Evolutionary conservation across 1,284 basidiomycete species (phyloP).

Genomic region (Marasmius oreades): DNA sequence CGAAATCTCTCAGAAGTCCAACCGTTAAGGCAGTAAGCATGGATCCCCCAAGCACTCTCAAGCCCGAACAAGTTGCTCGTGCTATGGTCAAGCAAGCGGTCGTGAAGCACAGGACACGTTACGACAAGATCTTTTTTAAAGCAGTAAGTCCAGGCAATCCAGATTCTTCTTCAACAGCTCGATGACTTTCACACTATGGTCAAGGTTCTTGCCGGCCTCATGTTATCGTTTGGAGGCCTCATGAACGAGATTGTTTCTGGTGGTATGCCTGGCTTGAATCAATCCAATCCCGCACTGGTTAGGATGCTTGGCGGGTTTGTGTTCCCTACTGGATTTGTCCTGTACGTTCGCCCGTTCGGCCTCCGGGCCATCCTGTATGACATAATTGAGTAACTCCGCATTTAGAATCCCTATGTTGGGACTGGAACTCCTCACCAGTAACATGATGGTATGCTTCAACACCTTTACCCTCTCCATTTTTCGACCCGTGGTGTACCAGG

Average conservation of each 20-base stretch:
- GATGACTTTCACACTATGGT: not conserved
- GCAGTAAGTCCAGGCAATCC: constrained; percentile 42
- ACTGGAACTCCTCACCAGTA: constrained; percentile 67
- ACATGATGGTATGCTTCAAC: constrained; percentile 59
- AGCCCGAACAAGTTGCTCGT: constrained; percentile 55
- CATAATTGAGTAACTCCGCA: not conserved
- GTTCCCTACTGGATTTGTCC: constrained; percentile 72
- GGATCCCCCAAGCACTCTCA: constrained; percentile 49
- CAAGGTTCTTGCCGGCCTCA: constrained; percentile 63
- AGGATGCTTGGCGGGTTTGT: constrained; percentile 65
- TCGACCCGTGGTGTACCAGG: constrained; percentile 31
- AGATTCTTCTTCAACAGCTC: not conserved
- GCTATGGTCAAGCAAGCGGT: constrained; percentile 55
- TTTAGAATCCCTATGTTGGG: constrained; percentile 68
- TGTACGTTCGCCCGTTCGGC: constrained; percentile 37
- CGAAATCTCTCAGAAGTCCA: not conserved
- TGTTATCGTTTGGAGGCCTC: constrained; percentile 72
- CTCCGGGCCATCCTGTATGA: not conserved
- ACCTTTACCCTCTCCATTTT: not conserved
- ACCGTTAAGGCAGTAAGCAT: constrained; percentile 4
- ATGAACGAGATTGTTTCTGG: constrained; percentile 57
- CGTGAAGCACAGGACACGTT: constrained; percentile 58
- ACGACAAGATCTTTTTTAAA: constrained; percentile 61
- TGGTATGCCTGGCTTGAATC: constrained; percentile 48
- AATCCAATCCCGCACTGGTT: constrained; percentile 62